These are phyloP conservation scores for Populus tomentosa DNA, from an alignment of 441 rosid genomes.

Conservation along the genomic window DNA sequence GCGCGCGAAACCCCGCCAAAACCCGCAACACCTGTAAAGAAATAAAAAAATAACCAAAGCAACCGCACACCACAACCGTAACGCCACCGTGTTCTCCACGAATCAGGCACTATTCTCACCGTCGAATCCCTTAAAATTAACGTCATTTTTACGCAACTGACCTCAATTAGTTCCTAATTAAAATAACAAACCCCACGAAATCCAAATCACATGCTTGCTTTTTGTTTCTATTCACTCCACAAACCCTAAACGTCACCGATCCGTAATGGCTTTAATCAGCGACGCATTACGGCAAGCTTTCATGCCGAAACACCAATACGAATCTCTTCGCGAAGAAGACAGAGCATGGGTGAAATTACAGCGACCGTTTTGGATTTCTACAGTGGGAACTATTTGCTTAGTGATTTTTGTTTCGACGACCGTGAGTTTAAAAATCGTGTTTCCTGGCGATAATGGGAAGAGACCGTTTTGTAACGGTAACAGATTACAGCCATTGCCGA, in stretches of 20 bases:
- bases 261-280: slow-evolving; percentile 60
- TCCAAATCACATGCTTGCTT: background rate
- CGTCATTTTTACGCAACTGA: background rate
- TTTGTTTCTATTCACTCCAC: slow-evolving; percentile 1
- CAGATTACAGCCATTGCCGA: slow-evolving; percentile 54
- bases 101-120: background rate
- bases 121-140: background rate
- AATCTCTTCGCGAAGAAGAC: slow-evolving; percentile 71
- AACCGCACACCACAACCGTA: background rate
- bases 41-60: background rate
- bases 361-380: slow-evolving; percentile 37
- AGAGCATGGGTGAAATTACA: slow-evolving; percentile 74
- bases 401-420: slow-evolving; percentile 44
- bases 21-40: background rate
- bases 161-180: background rate
- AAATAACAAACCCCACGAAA: background rate
- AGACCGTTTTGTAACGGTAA: slow-evolving; percentile 68
- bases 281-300: slow-evolving; percentile 88
- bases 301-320: slow-evolving; percentile 87
- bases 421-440: slow-evolving; percentile 72
- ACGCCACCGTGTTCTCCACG: background rate
- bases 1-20: background rate
- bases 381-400: slow-evolving; percentile 34
- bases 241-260: background rate
- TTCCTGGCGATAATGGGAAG: slow-evolving; percentile 47